Evolutionary conservation across 108 stramenopile species (phyloP).

Genomic region (Cyclotella baltica): DNA sequence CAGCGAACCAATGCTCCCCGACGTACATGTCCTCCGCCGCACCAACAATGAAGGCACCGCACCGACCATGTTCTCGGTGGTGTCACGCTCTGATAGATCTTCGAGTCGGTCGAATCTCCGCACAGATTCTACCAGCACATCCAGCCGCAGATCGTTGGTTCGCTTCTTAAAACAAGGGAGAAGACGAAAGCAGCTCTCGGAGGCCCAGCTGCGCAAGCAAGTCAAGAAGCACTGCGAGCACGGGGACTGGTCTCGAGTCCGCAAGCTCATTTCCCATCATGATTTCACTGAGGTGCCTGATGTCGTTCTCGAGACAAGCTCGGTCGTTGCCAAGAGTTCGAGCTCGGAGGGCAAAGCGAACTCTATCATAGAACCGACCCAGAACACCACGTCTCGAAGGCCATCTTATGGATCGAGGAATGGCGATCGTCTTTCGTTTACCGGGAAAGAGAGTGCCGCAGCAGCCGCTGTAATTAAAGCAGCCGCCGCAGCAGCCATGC

Average conservation of each 20-base stretch:
- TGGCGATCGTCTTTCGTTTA: constrained; percentile 39
- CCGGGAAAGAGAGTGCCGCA: constrained; percentile 33
- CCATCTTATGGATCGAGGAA: constrained; percentile 42
- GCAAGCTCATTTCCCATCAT: constrained; percentile 29
- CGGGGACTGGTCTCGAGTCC: constrained; percentile 33
- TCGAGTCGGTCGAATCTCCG: background rate
- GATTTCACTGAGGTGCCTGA: constrained; percentile 42
- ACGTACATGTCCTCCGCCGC: constrained; percentile 23
- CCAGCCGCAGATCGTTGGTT: background rate
- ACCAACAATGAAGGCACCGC: background rate
- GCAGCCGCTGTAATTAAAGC: constrained; percentile 40
- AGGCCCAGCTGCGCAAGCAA: constrained; percentile 38
- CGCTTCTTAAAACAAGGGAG: background rate
- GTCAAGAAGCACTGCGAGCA: constrained; percentile 19
- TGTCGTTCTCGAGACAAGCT: background rate
- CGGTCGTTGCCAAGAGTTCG: background rate
- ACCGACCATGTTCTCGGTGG: constrained; percentile 23
- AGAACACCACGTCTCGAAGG: background rate
- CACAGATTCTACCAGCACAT: background rate
- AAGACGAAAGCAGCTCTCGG: constrained; percentile 14
- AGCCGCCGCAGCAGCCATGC: constrained; percentile 14
- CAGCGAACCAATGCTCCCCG: background rate
- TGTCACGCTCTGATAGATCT: constrained; percentile 12
- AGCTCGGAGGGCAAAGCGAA: constrained; percentile 1
- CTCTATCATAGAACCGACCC: background rate